These are phyloP conservation scores for Termitomyces sp. DNA, from an alignment of 768 basidiomycete species.

Conservation along the genomic window DNA sequence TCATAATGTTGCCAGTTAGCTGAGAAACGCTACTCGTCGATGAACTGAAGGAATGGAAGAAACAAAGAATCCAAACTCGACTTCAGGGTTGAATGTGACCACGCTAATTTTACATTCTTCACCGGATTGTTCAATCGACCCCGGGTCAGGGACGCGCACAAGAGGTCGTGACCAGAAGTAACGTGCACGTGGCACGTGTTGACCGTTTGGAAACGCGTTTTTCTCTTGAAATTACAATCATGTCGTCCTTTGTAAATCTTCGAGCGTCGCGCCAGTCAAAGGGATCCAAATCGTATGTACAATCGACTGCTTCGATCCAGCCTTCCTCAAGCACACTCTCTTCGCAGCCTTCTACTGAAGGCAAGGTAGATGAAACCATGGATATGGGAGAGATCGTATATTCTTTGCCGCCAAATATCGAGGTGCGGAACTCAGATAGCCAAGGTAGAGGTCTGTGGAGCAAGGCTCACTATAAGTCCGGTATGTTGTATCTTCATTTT, in stretches of 20 bases:
- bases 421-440: constrained; percentile 27
- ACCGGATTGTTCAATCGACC: not conserved
- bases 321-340: constrained; percentile 13
- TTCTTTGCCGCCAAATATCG: constrained; percentile 33
- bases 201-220: too few species aligned
- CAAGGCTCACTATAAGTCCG: constrained; percentile 26
- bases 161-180: not conserved
- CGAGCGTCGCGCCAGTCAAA: constrained; percentile 21
- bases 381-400: constrained; percentile 2
- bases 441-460: constrained; percentile 45
- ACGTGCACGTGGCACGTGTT: not conserved
- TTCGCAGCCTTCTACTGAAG: constrained; percentile 20
- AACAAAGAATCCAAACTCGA: not conserved
- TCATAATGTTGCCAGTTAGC: not conserved
- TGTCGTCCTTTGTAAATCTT: constrained; percentile 25
- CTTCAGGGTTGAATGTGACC: not conserved
- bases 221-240: not conserved
- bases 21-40: not conserved
- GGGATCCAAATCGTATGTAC: constrained; percentile 30
- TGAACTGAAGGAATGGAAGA: not conserved
- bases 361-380: constrained; percentile 3
- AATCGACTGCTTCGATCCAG: constrained; percentile 16
- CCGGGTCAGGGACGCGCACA: not conserved
- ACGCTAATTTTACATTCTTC: constrained; percentile 1
- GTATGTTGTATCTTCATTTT: constrained; percentile 18